These are phyloP conservation scores for Hypoxylon lenormandii DNA, from an alignment of 495 filamentous ascomycete genomes.

Conservation along the genomic window DNA sequence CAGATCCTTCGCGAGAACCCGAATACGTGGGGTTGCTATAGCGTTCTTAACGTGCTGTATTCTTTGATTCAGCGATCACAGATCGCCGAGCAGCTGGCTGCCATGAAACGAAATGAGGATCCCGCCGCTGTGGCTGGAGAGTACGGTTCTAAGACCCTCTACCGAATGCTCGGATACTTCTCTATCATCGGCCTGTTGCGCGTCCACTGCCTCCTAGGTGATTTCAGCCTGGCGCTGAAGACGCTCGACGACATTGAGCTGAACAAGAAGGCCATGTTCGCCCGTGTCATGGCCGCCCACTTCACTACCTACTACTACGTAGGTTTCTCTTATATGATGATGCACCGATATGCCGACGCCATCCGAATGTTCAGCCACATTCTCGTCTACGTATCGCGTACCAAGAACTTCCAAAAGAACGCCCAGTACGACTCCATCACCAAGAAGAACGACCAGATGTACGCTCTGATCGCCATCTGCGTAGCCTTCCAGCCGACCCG, in stretches of 20 bases:
- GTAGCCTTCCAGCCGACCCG: slow-evolving; percentile 96
- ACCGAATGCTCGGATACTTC: slow-evolving; percentile 99
- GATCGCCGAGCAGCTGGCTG: slow-evolving; percentile 94
- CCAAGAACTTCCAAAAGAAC: slow-evolving; percentile 99
- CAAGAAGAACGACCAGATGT: slow-evolving; percentile 99
- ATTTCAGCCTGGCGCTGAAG: slow-evolving; percentile 98
- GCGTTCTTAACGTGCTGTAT: slow-evolving; percentile 98
- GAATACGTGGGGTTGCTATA: slow-evolving; percentile 99
- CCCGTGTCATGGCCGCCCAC: slow-evolving; percentile 98
- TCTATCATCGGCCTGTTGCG: slow-evolving; percentile 96
- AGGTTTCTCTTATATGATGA: slow-evolving; percentile 99
- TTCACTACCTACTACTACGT: slow-evolving; percentile 99
- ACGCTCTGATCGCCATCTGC: slow-evolving; percentile 97
- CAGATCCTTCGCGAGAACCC: slow-evolving; percentile 92
- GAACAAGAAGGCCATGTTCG: slow-evolving; percentile 99
- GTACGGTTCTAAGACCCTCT: slow-evolving; percentile 90
- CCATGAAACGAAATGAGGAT: slow-evolving; percentile 94
- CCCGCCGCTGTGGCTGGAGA: slow-evolving; percentile 86
- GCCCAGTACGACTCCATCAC: slow-evolving; percentile 96
- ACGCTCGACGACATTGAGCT: slow-evolving; percentile 99
- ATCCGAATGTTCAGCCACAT: slow-evolving; percentile 99
- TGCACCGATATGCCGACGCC: slow-evolving; percentile 97
- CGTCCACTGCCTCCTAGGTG: slow-evolving; percentile 94
- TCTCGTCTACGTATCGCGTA: slow-evolving; percentile 96
- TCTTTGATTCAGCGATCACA: slow-evolving; percentile 97